Conservation (phyloP, 495 filamentous ascomycete species). For the Cairneyella variabilis region DNA sequence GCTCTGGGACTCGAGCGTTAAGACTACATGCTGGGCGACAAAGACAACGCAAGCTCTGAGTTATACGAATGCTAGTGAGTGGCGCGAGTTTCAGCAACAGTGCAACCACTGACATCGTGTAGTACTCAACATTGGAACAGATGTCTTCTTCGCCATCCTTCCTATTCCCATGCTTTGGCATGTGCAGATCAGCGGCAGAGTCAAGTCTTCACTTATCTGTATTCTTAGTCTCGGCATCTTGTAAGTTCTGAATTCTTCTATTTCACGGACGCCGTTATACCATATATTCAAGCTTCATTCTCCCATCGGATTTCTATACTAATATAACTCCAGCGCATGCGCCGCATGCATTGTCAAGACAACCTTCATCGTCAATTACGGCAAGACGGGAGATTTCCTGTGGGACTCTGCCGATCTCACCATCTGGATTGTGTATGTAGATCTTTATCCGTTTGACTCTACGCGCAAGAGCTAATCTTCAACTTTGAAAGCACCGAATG, state of each 20-base stretch:
- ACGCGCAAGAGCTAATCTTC: too few relatives aligned
- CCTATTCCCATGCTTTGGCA: slow-evolving; percentile 43
- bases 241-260: too few relatives aligned
- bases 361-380: slow-evolving; percentile 32
- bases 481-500: slow-evolving; percentile 1
- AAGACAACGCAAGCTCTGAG: neutral
- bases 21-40: neutral
- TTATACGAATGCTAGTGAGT: neutral
- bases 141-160: slow-evolving; percentile 39
- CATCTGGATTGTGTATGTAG: too few relatives aligned
- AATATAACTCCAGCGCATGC: neutral
- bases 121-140: slow-evolving; percentile 15
- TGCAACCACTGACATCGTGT: neutral
- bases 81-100: too few relatives aligned
- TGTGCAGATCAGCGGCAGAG: slow-evolving; percentile 38
- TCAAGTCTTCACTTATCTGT: slow-evolving; percentile 36
- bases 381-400: slow-evolving; percentile 39
- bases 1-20: neutral
- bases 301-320: too few relatives aligned
- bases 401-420: slow-evolving; percentile 36
- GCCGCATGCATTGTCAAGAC: slow-evolving; percentile 32
- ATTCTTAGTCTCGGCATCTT: slow-evolving; percentile 44
- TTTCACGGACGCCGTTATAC: too few relatives aligned
- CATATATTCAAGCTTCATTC: too few relatives aligned
- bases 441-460: too few relatives aligned